Evolutionary conservation across 2,329 filamentous ascomycete genomes (phyloP), one percentile per base, ranked within the genome.

Genomic region (Claviceps sp.): DNA sequence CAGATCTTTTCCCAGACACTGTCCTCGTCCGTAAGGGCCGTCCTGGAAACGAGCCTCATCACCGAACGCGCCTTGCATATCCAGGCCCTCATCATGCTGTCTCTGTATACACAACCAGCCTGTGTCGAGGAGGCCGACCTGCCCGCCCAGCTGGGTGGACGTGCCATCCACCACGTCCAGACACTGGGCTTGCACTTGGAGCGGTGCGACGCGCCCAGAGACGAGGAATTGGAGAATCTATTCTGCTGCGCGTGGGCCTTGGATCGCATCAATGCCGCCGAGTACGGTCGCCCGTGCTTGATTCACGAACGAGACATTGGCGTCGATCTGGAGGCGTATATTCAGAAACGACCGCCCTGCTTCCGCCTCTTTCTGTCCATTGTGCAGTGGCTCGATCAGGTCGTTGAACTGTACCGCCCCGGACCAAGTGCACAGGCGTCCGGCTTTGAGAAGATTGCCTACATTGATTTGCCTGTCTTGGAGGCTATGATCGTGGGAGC

Each of bases 171-270:
- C 50, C 76, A 82, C 52, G 71, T 75, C 41, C 74, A 80, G 42
- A 80, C 77, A 0, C 64, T 81, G 0, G 66, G 79, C 1, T 59
- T 81, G 18, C 79, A 83, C 51, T 67, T 82, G 0, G 55, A 71
- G 0, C 65, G 67, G 3, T 67, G 71, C 50, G 63, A 70, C 48
- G 67, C 59, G 22, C 63, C 67, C 0, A 68, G 69, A 26, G 63
- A 65, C 9, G 67, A 72, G 43, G 69, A 72, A 26, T 64, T 72
- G 2, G 72, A 75, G 50, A 72, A 68, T 2, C 58, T 82, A 2
- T 79, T 81, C 45, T 82, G 77, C 57, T 77, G 74, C 6, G 67
- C 81, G 0, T 83, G 78, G 78, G 78, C 78, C 0, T 61, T 84
- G 1, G 81, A 84, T 58, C 70, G 77, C 14, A 70, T 84, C 44